Evolutionary conservation across 768 basidiomycete species (phyloP).

Genomic region (Kwoniella shandongensis): DNA sequence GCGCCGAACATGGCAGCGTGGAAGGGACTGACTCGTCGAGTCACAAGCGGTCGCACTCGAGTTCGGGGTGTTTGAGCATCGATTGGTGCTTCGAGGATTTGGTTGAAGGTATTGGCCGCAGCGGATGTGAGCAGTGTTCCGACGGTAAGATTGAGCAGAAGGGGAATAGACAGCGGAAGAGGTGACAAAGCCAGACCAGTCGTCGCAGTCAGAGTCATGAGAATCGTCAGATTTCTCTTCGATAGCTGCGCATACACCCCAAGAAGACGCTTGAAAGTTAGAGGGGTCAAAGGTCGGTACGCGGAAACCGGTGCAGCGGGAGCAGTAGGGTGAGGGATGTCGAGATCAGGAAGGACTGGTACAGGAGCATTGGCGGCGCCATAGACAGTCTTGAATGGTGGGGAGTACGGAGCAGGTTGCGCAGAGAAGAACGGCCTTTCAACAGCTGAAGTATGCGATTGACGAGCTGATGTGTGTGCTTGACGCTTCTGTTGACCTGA

Average conservation of each 20-base stretch:
- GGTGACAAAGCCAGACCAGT: conserved; percentile 92
- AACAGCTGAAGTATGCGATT: conserved; percentile 33
- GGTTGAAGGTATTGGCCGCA: conserved; percentile 91
- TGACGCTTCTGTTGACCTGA: conserved; percentile 15
- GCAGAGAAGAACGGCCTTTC: conserved; percentile 39
- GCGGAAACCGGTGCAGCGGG: conserved; percentile 35
- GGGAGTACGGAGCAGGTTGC: conserved; percentile 23
- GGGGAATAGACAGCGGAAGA: conserved; percentile 74
- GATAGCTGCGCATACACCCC: conserved; percentile 76
- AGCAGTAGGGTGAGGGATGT: conserved; percentile 34
- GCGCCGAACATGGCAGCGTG: conserved; percentile 81
- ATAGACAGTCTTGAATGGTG: conserved; percentile 31
- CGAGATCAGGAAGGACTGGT: conserved; percentile 33
- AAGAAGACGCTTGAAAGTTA: conserved; percentile 58
- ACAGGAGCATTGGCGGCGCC: conserved; percentile 25
- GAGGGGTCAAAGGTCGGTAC: conserved; percentile 44
- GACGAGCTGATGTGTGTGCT: conserved; percentile 29
- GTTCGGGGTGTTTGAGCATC: conserved; percentile 97
- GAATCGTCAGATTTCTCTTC: conserved; percentile 76
- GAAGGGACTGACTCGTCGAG: conserved; percentile 74
- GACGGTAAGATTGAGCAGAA: conserved; percentile 78
- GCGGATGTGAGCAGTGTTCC: conserved; percentile 90
- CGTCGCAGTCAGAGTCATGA: conserved; percentile 86
- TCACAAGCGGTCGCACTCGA: conserved; percentile 78
- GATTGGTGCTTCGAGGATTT: conserved; percentile 89